Base-by-base conservation (phyloP, 495 filamentous ascomycete species). In the Aspergillus ostianus region DNA sequence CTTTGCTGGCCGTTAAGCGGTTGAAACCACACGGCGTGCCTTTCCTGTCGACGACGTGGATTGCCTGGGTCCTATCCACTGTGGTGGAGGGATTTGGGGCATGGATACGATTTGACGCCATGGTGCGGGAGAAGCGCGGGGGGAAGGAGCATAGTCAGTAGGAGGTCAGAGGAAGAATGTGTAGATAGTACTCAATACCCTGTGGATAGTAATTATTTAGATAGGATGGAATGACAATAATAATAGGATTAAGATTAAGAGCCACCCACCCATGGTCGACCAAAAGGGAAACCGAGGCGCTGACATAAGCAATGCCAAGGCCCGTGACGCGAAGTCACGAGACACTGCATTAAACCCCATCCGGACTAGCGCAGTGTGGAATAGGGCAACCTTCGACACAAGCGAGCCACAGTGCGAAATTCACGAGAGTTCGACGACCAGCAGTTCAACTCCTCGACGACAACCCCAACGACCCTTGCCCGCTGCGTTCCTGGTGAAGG, bases 41-140 rank as follows among this genome's bases (percentile, higher is more conserved):
- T 23, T 63, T 77, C 30, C 68, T 77, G 10, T 81, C 79, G 29
- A 46, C 55, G 41, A 52, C 85, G 52, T 92, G 88, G 87, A 85
- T 80, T 73, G 64, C 66, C 46, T 92, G 89, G 89, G 62, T 85
- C 20, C 59, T 66, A 17, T 80, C 77, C 30, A 77, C 70, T 47
- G 80, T 87, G 51, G 65, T 89, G 12, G 89, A 91, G 65, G 89
- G 89, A 0, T 68, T 76, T 52, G 76, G 71, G 15, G 67, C 76
- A 46, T 82, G 82, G 57, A 46, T 68, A 64, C 79, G 88, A 55
- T 84, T 90, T 67, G 77, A 82, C 67, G 62, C 64, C 36, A 66
- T 83, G 47, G 84, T 88, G 8, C 76, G 74, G 71, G 77, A 76
- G 72, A 72, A 73, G 67, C 70, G 76, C 70, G 74, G 77, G 71